Percentiles rank a stretch among this genome's conserved stretches.
Conservation (phyloP, 2,329 filamentous ascomycete genomes). For the Epicoccum sorghinum region DNA sequence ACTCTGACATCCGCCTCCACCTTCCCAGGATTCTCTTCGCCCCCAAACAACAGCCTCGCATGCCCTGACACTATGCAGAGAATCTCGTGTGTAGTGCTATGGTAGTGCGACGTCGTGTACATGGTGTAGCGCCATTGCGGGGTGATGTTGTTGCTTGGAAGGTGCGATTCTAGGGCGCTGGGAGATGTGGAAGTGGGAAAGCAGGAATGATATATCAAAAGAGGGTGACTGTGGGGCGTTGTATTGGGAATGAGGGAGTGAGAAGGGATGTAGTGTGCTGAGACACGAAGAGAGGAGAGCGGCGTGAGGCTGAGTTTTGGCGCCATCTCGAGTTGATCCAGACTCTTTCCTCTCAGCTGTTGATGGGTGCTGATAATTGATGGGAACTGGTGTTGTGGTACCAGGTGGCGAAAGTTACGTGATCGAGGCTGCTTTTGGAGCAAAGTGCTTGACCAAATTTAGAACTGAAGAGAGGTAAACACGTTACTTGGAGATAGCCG, state of each 20-base stretch:
- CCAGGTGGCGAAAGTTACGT: background rate
- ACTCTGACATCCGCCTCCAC: slow-evolving; percentile 62
- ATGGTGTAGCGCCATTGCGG: slow-evolving; percentile 74
- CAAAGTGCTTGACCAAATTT: too few species aligned
- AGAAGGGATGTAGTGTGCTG: slow-evolving; percentile 64
- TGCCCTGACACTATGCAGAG: slow-evolving; percentile 64
- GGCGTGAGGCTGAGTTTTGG: slow-evolving; percentile 46
- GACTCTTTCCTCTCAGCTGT: background rate
- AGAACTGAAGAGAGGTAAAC: too few species aligned
- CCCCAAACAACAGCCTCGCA: slow-evolving; percentile 70
- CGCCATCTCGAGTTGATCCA: slow-evolving; percentile 7
- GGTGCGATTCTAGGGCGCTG: slow-evolving; percentile 62
- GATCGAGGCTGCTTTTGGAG: background rate
- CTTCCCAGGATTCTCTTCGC: slow-evolving; percentile 63
- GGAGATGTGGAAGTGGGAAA: slow-evolving; percentile 57
- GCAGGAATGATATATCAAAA: slow-evolving; percentile 69
- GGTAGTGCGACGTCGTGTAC: slow-evolving; percentile 70
- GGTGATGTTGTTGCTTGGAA: slow-evolving; percentile 57
- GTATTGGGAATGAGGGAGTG: slow-evolving; percentile 68
- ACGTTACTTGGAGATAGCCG: background rate
- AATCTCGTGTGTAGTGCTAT: slow-evolving; percentile 71
- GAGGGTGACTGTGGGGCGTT: slow-evolving; percentile 65
- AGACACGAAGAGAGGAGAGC: slow-evolving; percentile 61
- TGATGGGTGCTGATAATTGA: background rate
- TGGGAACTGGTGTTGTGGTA: background rate